Conservation (phyloP, 805 yeast species). For the Metschnikowia bowlesiae region DNA sequence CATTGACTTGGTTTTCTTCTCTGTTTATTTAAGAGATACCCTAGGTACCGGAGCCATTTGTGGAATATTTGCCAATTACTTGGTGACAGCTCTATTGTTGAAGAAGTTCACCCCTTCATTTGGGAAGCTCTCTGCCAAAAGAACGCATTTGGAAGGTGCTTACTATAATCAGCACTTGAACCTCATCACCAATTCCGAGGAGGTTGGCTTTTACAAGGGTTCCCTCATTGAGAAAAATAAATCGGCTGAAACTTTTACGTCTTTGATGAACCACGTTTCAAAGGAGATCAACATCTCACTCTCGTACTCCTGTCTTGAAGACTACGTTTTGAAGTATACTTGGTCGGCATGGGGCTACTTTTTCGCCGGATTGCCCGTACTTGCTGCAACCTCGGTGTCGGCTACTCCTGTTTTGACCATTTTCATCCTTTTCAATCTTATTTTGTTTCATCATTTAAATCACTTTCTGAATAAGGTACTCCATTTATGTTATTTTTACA, state of each 20-base stretch:
- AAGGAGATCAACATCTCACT: conserved; percentile 57
- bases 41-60: conserved; percentile 82
- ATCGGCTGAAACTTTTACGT: conserved; percentile 53
- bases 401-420: no score
- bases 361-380: conserved; percentile 86
- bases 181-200: conserved; percentile 85
- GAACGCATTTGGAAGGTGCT: conserved; percentile 80
- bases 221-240: conserved; percentile 70
- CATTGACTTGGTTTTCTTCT: conserved; percentile 78
- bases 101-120: conserved; percentile 78
- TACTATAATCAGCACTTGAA: conserved; percentile 83
- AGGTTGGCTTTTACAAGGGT: conserved; percentile 91
- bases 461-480: no score
- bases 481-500: no score
- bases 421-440: no score
- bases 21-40: conserved; percentile 76
- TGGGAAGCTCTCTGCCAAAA: conserved; percentile 67
- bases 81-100: conserved; percentile 69
- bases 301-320: conserved; percentile 71
- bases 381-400: no score
- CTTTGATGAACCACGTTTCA: conserved; percentile 50
- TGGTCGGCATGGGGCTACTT: conserved; percentile 97
- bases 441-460: no score
- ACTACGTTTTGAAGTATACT: conserved; percentile 79
- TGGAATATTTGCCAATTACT: conserved; percentile 79